A percentile compares a stretch with the other conserved stretches of the same genome.
These are phyloP conservation scores for Kazachstania sp. DNA, from an alignment of 1,139 yeast genomes.

Conservation along the genomic window DNA sequence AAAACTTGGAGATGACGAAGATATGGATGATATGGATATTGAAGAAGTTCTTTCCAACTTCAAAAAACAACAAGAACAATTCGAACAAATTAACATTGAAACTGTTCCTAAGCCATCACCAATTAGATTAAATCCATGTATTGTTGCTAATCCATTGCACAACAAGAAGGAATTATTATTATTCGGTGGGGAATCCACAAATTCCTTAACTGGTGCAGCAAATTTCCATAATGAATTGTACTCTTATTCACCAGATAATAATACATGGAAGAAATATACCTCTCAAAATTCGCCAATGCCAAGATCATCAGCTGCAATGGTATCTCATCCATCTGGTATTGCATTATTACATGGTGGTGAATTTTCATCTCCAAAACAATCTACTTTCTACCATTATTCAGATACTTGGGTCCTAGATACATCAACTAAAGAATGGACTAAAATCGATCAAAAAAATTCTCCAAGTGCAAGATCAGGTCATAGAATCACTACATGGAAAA, in stretches of 20 bases:
- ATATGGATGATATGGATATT: conserved; percentile 82
- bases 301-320: conserved; percentile 88
- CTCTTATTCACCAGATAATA: conserved; percentile 66
- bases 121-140: conserved; percentile 61
- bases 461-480: conserved; percentile 93
- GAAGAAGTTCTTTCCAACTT: conserved; percentile 75
- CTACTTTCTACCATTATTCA: conserved; percentile 91
- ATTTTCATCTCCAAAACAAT: conserved; percentile 91
- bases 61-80: conserved; percentile 70
- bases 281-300: conserved; percentile 90
- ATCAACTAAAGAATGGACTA: conserved; percentile 80
- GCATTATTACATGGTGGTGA: conserved; percentile 91
- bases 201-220: conserved; percentile 40
- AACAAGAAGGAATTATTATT: conserved; percentile 69
- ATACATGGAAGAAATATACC: conserved; percentile 68
- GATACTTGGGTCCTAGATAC: conserved; percentile 93
- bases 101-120: conserved; percentile 47
- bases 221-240: conserved; percentile 77
- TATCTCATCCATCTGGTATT: conserved; percentile 85
- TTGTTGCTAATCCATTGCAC: conserved; percentile 69
- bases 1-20: conserved; percentile 72
- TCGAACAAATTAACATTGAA: conserved; percentile 61
- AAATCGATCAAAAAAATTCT: conserved; percentile 54
- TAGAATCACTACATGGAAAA: conserved; percentile 85
- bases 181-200: conserved; percentile 80